phyloP scores from a whole-genome alignment of 305 asterid species.

The Petunia hybrid region DNA sequence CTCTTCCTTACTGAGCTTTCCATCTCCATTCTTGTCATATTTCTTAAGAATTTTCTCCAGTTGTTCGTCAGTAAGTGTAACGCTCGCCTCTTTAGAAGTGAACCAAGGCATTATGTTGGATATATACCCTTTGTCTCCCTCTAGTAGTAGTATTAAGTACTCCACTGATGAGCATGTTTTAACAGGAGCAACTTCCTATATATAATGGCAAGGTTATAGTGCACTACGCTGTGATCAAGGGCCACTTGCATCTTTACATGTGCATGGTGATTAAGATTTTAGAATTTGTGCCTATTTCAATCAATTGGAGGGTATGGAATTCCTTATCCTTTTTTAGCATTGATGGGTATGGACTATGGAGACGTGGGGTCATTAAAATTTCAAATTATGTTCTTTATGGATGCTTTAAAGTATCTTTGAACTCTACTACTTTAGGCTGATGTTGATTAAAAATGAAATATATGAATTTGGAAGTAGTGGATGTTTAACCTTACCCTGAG shows the following conservation, averaged over 20 bases:
- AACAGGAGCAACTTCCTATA: not conserved
- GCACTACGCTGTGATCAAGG: not conserved
- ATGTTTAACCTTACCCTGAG: not conserved
- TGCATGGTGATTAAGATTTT: not conserved
- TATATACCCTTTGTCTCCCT: not conserved
- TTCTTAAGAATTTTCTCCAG: not conserved
- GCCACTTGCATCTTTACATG: constrained; percentile 9
- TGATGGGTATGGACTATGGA: not conserved
- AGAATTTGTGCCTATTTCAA: not conserved
- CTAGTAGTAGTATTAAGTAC: not conserved
- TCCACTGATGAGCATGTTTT: not conserved
- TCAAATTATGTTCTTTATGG: not conserved
- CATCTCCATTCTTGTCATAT: constrained; percentile 31
- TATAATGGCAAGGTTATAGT: not conserved
- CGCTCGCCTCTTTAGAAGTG: not conserved
- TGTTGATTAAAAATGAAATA: not conserved
- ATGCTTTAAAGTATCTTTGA: not conserved
- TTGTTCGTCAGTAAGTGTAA: not conserved
- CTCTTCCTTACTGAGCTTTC: constrained; percentile 21
- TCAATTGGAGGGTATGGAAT: not conserved
- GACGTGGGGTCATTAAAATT: not conserved
- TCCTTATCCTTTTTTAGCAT: not conserved
- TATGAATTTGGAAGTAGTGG: not conserved
- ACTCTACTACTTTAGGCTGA: not conserved
- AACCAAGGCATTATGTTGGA: not conserved